These are phyloP conservation scores for Tolypocladium tropicale DNA, from an alignment of 2,329 filamentous ascomycete species.

Conservation along the genomic window DNA sequence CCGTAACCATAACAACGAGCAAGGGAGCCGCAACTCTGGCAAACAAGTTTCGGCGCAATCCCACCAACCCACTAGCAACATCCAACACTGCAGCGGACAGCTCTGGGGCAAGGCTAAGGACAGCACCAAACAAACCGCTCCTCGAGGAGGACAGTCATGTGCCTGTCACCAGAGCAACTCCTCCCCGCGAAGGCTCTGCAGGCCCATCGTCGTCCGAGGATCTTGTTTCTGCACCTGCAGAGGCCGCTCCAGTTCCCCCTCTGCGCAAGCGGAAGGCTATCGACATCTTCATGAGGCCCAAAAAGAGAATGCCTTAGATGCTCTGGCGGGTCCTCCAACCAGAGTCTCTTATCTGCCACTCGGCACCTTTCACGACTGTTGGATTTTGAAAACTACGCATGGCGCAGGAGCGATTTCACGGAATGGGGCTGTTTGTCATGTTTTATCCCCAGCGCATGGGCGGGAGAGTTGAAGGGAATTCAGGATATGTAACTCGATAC, in stretches of 20 bases:
- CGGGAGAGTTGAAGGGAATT: too few relatives aligned
- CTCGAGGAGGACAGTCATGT: neutral
- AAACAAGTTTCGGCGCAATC: slow-evolving; percentile 4
- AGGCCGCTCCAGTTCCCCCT: neutral
- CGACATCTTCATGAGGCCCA: slow-evolving; percentile 40
- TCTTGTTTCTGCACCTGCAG: neutral
- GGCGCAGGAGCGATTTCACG: neutral
- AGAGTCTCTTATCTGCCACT: too few relatives aligned
- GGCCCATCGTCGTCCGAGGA: slow-evolving; percentile 1
- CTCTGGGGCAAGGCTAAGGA: neutral
- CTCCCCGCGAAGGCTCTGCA: neutral
- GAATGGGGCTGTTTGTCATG: neutral
- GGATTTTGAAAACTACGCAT: neutral
- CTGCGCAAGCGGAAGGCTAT: slow-evolving; percentile 33
- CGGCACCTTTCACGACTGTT: neutral
- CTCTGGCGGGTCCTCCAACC: neutral
- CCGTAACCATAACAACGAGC: neutral
- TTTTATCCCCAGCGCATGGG: too few relatives aligned
- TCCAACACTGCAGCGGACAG: slow-evolving; percentile 1
- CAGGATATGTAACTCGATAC: neutral
- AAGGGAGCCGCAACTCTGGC: slow-evolving; percentile 2
- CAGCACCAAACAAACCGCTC: neutral
- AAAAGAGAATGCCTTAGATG: slow-evolving; percentile 20
- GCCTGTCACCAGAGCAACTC: neutral
- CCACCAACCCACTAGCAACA: neutral